phyloP scores from a whole-genome alignment of 192 early-diverging fungal species.

The Podila clonocystis region DNA sequence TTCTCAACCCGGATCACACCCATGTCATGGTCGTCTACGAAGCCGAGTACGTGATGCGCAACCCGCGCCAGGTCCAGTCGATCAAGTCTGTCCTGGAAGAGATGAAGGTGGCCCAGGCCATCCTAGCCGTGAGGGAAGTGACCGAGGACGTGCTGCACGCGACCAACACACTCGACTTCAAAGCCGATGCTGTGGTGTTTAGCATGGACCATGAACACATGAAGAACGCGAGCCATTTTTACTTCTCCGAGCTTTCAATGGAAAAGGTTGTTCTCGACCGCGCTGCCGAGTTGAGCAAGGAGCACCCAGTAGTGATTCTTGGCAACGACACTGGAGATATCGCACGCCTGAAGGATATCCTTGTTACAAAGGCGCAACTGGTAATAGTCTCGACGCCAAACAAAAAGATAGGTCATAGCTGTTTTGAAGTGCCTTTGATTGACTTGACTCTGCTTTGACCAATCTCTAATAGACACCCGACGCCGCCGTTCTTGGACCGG shows the following conservation, averaged over 20 bases:
- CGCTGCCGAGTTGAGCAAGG: conserved; percentile 18
- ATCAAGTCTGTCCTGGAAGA: conserved; percentile 4
- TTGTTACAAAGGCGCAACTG: conserved; percentile 6
- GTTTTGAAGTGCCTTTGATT: too few species aligned
- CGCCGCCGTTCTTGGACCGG: too few species aligned
- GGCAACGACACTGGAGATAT: conserved; percentile 15
- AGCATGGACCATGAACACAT: conserved; percentile 26
- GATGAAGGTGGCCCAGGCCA: conserved; percentile 13
- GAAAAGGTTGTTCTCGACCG: neutral
- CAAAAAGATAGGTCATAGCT: too few species aligned
- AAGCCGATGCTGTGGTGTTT: neutral
- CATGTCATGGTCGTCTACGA: conserved; percentile 26
- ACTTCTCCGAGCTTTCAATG: neutral
- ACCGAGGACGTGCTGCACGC: conserved; percentile 22
- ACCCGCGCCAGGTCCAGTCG: neutral
- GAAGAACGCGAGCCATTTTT: conserved; percentile 3
- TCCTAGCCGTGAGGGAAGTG: conserved; percentile 16
- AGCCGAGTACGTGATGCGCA: conserved; percentile 30
- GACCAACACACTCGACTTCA: conserved; percentile 6
- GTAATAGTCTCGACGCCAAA: neutral
- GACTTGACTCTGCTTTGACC: too few species aligned
- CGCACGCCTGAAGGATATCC: neutral
- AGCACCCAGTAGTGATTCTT: conserved; percentile 15
- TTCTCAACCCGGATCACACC: neutral
- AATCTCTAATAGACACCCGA: too few species aligned